Base-by-base conservation (phyloP, 1,284 basidiomycete genomes). In the Xanthoconium separans region DNA sequence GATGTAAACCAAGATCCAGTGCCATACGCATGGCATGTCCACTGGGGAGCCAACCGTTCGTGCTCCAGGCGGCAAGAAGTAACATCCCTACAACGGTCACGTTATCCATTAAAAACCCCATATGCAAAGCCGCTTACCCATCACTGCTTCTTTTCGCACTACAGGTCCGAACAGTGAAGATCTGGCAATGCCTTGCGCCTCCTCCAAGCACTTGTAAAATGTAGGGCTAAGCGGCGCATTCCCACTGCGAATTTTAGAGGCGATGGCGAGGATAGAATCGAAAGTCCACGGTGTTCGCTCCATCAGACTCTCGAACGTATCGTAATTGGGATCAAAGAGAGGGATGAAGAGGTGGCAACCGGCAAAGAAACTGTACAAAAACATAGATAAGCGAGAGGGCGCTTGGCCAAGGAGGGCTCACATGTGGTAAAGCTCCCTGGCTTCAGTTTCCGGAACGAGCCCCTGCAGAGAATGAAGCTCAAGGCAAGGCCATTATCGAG, bases 271-370 rank as follows among this genome's bases (percentile, higher is more conserved):
- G 64, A 97, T 88, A 50, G 90, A 87, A 69, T 93, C 90, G 71
- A 93, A 93, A 50, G 93, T 95, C 84, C 94, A 97, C 4, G 94
- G 94, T 5, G 90, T 91, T 58, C 93, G 87, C 67, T 93, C 92
- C 76, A 88, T 87, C 58, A 93, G 80, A 59, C 85, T 85, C 69
- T 95, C 93, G 74, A 92, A 95, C 2, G 90, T 91, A 77, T 97
- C 93, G 71, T 93, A 95, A 54, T 79, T 77, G 30, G 91, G 89
- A 73, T 95, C 93, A 76, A 94, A 95, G 48, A 95, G 79, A 40
- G 93, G 93, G 57, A 96, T 93, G 77, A 96, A 96, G 68, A 95
- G 83, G 75, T 96, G 91, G 73, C 93, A 96, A 51, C 94, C 94
- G 53, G 89, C 87, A 76, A 96, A 96, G 79, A 97, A 97, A 64